Conservation (phyloP, 192 early-diverging fungal species). For the Backusella westeae region DNA sequence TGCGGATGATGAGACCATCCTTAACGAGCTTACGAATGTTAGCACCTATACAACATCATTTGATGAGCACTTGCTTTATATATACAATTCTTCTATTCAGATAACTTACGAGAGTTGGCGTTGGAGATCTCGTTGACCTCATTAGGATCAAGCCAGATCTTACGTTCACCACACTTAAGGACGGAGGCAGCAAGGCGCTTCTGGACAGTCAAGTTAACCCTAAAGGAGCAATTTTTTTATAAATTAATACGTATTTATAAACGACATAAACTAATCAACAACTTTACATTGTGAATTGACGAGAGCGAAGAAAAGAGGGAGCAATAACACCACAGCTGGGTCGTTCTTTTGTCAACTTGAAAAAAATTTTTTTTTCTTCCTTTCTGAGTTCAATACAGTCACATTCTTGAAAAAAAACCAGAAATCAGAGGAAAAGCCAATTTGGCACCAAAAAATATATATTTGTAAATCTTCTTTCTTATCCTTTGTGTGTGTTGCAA, state of each 20-base stretch:
- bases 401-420: background rate
- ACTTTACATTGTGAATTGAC: slow-evolving; percentile 6
- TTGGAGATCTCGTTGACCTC: slow-evolving; percentile 92
- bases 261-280: background rate
- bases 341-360: background rate
- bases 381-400: slow-evolving; percentile 6
- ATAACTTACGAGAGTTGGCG: slow-evolving; percentile 94
- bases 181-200: slow-evolving; percentile 97
- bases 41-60: slow-evolving; percentile 57
- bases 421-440: background rate
- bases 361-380: background rate
- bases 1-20: slow-evolving; percentile 95
- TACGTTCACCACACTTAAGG: slow-evolving; percentile 96
- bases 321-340: background rate
- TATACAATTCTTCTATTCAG: background rate
- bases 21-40: slow-evolving; percentile 97
- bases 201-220: slow-evolving; percentile 81
- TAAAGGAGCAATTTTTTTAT: slow-evolving; percentile 26
- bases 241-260: background rate
- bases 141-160: slow-evolving; percentile 99
- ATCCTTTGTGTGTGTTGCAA: background rate
- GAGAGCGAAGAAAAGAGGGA: slow-evolving; percentile 2
- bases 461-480: background rate
- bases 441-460: background rate
- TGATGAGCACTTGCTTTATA: background rate